Conservation (phyloP, 2,329 filamentous ascomycete species). For the Fusarium tupiense region DNA sequence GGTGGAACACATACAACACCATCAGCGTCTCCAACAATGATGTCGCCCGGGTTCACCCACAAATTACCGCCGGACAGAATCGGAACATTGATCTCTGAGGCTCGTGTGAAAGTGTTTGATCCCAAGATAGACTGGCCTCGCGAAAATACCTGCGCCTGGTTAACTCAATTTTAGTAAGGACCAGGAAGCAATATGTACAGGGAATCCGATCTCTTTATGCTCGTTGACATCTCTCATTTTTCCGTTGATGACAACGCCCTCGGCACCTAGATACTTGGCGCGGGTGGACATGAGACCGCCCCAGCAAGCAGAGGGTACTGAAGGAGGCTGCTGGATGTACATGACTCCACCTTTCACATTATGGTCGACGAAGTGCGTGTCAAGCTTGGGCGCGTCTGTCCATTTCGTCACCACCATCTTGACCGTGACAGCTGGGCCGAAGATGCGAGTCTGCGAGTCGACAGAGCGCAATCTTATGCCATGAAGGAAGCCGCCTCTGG, state of each 20-base stretch:
- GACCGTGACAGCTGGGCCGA: conserved; percentile 45
- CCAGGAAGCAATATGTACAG: neutral
- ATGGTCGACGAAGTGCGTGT: conserved; percentile 44
- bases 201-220: conserved; percentile 37
- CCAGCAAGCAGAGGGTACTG: conserved; percentile 43
- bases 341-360: conserved; percentile 39
- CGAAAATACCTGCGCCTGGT: conserved; percentile 40
- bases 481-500: conserved; percentile 40
- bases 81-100: conserved; percentile 43
- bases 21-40: conserved; percentile 43
- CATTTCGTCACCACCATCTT: conserved; percentile 28
- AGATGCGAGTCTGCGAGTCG: conserved; percentile 21
- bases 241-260: conserved; percentile 44
- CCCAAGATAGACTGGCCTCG: conserved; percentile 42
- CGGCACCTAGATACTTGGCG: conserved; percentile 40
- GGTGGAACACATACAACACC: conserved; percentile 45
- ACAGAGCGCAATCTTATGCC: conserved; percentile 41
- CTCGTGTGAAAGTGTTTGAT: conserved; percentile 45
- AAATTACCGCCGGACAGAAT: conserved; percentile 42
- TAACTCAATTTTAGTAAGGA: neutral
- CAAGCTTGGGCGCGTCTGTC: neutral
- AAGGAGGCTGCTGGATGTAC: conserved; percentile 45
- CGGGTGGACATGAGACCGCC: conserved; percentile 46
- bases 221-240: conserved; percentile 45
- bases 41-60: conserved; percentile 45